Conservation (phyloP, 1,139 yeast species). For the Yamadazyma triangularis region DNA sequence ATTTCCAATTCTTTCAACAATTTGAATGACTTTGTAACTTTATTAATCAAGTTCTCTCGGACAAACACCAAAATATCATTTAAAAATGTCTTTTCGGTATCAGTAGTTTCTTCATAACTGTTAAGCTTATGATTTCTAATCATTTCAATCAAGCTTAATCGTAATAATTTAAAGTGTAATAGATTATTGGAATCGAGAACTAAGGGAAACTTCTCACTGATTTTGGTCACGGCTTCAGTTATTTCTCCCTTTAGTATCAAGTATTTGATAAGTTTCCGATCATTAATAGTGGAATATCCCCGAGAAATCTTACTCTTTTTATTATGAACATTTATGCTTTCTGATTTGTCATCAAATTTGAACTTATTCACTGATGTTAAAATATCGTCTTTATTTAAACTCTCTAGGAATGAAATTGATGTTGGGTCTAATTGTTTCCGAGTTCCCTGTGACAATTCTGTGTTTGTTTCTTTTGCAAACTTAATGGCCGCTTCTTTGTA, state of each 20-base stretch:
- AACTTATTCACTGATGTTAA: too few species aligned
- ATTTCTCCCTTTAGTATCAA: conserved; percentile 48
- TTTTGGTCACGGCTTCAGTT: conserved; percentile 40
- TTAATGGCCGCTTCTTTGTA: conserved; percentile 48
- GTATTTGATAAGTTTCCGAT: conserved; percentile 45
- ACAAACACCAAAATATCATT: conserved; percentile 56
- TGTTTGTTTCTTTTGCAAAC: conserved; percentile 42
- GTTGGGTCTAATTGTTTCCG: conserved; percentile 4
- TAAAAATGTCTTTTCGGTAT: conserved; percentile 46
- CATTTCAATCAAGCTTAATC: conserved; percentile 62
- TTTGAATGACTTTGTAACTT: conserved; percentile 48
- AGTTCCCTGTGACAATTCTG: conserved; percentile 13
- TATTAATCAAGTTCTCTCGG: conserved; percentile 52
- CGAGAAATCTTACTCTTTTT: conserved; percentile 11
- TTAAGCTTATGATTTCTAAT: conserved; percentile 46
- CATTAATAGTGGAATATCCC: conserved; percentile 47
- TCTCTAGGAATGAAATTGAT: conserved; percentile 9
- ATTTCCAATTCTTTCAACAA: conserved; percentile 61
- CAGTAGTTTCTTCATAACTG: conserved; percentile 15
- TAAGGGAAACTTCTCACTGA: conserved; percentile 49
- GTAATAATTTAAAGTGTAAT: conserved; percentile 58
- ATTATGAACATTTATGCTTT: too few species aligned
- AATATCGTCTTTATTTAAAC: too few species aligned
- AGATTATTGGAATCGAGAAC: conserved; percentile 51
- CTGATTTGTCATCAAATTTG: too few species aligned